Evolutionary conservation across 352 stramenopile genomes (phyloP).

Genomic region (Discostella stelligera): DNA sequence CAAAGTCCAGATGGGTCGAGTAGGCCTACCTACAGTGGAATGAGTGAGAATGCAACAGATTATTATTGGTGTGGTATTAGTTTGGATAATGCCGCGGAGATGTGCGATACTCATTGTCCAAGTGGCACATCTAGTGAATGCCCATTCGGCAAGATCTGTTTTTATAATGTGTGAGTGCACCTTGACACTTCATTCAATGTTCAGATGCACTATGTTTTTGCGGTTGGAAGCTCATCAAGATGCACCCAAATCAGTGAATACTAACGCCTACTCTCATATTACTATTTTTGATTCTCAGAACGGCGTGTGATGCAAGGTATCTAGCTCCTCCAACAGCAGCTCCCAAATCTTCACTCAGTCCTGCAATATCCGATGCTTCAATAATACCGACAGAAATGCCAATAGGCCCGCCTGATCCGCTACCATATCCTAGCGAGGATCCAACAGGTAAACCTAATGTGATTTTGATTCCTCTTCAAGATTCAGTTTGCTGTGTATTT

Average conservation of each 20-base stretch:
- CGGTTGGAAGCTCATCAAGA: neutral
- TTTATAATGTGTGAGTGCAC: slow-evolving; percentile 34
- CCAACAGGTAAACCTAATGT: slow-evolving; percentile 18
- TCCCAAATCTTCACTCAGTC: slow-evolving; percentile 15
- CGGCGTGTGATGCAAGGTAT: slow-evolving; percentile 37
- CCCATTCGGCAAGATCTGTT: slow-evolving; percentile 42
- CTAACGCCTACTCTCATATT: neutral
- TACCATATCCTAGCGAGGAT: slow-evolving; percentile 25
- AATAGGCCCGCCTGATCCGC: slow-evolving; percentile 29
- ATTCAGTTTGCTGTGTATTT: neutral
- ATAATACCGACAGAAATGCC: slow-evolving; percentile 43
- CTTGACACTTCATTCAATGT: neutral
- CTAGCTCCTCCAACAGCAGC: slow-evolving; percentile 17
- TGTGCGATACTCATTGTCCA: slow-evolving; percentile 49
- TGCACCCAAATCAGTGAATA: no score
- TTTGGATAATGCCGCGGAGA: slow-evolving; percentile 38
- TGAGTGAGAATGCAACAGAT: slow-evolving; percentile 42
- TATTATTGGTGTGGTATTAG: slow-evolving; percentile 48
- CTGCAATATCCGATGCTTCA: slow-evolving; percentile 13
- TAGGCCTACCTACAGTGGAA: slow-evolving; percentile 31
- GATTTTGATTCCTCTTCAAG: neutral
- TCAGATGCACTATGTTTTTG: neutral
- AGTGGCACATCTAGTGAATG: slow-evolving; percentile 31
- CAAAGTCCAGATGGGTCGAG: slow-evolving; percentile 27
- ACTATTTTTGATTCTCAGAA: slow-evolving; percentile 13